Base-by-base conservation (phyloP, 331 rosid genomes). In the Pyracantha coccinea region DNA sequence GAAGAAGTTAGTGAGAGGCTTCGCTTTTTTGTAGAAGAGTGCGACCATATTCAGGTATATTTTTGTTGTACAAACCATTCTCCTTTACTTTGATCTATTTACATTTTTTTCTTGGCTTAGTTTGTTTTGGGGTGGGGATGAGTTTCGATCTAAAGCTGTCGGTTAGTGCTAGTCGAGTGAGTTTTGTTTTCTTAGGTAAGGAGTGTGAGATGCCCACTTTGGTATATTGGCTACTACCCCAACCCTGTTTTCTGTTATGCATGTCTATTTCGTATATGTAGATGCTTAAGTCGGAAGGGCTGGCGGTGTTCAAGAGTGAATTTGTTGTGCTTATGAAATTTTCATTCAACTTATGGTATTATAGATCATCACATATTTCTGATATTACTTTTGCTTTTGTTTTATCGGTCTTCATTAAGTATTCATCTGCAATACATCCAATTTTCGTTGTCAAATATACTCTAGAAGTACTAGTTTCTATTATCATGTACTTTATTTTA, bases 11-110 rank as follows among this genome's bases (percentile, higher is more conserved):
- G 87, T 83, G 96, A 89, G 15, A 91, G 90, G 72, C 92, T 93
- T 84, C 91, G 97, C n/a, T 88, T 88, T 83, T 93, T 89, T 54
- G 90, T 89, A 16, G 98, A 91, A 84, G 98, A 93, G 85, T 88
- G 94, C 83, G 98, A 93, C 76, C 87, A 91, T 78, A 79, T 91
- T 67, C 98, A 89, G 92, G 98, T 91, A 77, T 71, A 3, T 62
- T 24, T 57, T 29, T 8, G 45, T 68, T 5, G 4, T 20, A 15
- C 38, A 67, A 15, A 25, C 23, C 1, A 4, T 71, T 54, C 15
- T 10, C 5, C 32, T 53, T 10, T 52, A 27, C 66, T 60, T 60
- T 25, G 35, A 21, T 2, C 12, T 21, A 57, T 57, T 57, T 57
- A 23, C 19, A 5, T 25, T 6, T 60, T 4, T 24, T 52, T 3